Conservation (phyloP, 164 flowering plant genomes). For the Tetracentron sinense region DNA sequence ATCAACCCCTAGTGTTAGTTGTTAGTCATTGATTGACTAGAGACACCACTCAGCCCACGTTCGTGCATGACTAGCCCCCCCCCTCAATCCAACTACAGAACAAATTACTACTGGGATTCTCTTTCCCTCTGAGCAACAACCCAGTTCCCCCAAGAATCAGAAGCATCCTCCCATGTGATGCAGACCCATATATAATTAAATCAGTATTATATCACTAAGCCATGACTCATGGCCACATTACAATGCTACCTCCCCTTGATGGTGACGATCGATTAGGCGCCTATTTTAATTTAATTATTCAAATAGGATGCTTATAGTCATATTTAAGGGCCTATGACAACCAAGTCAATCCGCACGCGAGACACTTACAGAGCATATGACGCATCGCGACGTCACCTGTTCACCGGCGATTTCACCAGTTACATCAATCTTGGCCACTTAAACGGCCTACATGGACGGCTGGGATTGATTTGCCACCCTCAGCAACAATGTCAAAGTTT, state of each 20-base stretch:
- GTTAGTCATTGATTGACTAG: constrained; percentile 8
- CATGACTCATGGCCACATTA: neutral
- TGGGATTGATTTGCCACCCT: no score
- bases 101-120: constrained; percentile 39
- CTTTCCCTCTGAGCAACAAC: no score
- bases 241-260: constrained; percentile 11
- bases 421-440: neutral
- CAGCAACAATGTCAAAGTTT: no score
- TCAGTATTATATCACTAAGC: neutral
- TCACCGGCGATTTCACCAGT: no score
- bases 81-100: constrained; percentile 22
- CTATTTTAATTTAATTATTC: neutral
- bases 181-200: constrained; percentile 11
- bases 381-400: constrained; percentile 13
- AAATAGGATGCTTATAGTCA: neutral
- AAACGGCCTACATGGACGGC: constrained; percentile 13
- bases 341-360: constrained; percentile 19
- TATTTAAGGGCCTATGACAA: constrained; percentile 9
- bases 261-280: constrained; percentile 13
- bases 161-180: no score
- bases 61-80: constrained; percentile 29
- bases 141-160: no score
- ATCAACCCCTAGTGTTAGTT: constrained; percentile 1
- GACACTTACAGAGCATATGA: constrained; percentile 22
- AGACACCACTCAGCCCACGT: constrained; percentile 37